Conservation (phyloP, 139 green algal species). For the Trebouxia sp. region DNA sequence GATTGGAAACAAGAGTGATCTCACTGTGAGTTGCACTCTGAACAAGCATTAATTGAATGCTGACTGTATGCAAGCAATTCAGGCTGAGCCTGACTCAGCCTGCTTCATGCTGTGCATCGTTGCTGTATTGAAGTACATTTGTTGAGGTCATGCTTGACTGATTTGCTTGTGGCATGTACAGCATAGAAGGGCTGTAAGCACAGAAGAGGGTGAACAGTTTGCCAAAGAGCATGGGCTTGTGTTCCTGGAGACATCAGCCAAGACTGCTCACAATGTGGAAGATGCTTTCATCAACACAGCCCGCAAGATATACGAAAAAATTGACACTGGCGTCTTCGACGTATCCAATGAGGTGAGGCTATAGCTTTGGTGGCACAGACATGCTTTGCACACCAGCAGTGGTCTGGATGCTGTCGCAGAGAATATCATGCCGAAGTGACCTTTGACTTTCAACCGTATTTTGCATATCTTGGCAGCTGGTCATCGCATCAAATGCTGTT, state of each 20-base stretch:
- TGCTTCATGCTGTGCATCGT: too few species aligned
- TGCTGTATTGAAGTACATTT: too few species aligned
- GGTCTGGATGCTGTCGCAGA: too few species aligned
- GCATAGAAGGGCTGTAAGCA: constrained; percentile 90
- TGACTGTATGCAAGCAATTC: too few species aligned
- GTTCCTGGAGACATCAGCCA: constrained; percentile 98
- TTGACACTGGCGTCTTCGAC: constrained; percentile 94
- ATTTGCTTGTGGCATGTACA: constrained; percentile 42
- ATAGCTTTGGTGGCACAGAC: neutral
- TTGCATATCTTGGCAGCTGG: too few species aligned
- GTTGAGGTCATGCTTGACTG: neutral
- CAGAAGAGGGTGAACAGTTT: constrained; percentile 98
- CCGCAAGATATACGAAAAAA: constrained; percentile 96
- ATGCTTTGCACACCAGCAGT: neutral
- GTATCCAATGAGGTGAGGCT: constrained; percentile 93
- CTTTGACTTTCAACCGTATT: too few species aligned
- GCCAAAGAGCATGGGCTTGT: constrained; percentile 97
- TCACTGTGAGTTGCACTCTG: constrained; percentile 68
- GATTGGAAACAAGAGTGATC: constrained; percentile 99
- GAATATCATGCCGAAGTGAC: too few species aligned
- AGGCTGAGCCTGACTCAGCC: too few species aligned
- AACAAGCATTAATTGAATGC: too few species aligned
- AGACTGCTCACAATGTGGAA: constrained; percentile 98
- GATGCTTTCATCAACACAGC: constrained; percentile 99
- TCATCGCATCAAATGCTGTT: too few species aligned